A percentile compares a stretch with the other conserved stretches of the same genome.
phyloP scores from a whole-genome alignment of 106 monocot genomes.

The Platanthera guangdongensis region DNA sequence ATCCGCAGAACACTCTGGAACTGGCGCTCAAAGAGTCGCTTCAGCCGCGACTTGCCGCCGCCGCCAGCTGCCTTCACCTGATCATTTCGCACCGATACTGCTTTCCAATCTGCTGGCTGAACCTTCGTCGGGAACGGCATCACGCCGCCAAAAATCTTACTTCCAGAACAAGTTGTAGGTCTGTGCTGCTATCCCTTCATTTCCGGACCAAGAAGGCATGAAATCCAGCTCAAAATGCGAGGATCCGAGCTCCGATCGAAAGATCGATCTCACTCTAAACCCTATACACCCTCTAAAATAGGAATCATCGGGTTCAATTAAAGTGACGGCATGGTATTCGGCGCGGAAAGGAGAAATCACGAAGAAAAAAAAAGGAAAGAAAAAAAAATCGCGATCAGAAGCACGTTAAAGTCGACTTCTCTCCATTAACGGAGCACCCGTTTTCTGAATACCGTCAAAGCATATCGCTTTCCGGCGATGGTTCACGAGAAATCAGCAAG shows the following conservation, averaged over 20 bases:
- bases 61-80: constrained; percentile 3
- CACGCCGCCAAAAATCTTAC: constrained; percentile 6
- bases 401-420: constrained; percentile 1
- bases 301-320: constrained; percentile 4
- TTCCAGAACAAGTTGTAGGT: background rate
- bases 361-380: background rate
- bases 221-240: background rate
- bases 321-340: background rate
- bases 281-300: background rate
- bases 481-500: background rate
- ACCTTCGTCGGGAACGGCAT: constrained; percentile 38
- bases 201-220: background rate
- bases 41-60: constrained; percentile 41
- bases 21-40: constrained; percentile 63
- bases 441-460: background rate
- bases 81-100: constrained; percentile 11
- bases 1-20: constrained; percentile 22
- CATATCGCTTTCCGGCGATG: background rate
- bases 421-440: background rate
- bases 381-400: constrained; percentile 1
- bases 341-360: constrained; percentile 2
- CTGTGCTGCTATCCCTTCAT: constrained; percentile 1
- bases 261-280: background rate
- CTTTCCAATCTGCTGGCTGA: constrained; percentile 37
- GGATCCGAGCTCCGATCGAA: constrained; percentile 3